A percentile compares a stretch with the other conserved stretches of the same genome.
phyloP scores from a whole-genome alignment of 75 land plant species.

The Selaginella tamariscina region DNA sequence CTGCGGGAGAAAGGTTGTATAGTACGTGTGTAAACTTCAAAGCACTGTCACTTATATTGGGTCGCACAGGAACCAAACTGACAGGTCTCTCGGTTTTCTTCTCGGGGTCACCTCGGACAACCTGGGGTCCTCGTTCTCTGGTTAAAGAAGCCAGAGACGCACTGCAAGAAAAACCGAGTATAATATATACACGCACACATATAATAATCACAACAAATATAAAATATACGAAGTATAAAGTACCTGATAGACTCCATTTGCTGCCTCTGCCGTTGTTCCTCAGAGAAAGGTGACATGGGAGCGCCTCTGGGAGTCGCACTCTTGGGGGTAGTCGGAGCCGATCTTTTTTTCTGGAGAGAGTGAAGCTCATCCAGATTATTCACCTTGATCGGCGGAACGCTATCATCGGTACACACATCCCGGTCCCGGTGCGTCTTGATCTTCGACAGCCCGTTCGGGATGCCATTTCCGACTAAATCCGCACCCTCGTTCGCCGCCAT shows the following conservation, averaged over 20 bases:
- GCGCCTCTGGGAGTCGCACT: neutral
- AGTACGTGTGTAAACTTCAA: conserved; percentile 86
- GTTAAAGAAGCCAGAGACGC: conserved; percentile 78
- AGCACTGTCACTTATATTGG: conserved; percentile 54
- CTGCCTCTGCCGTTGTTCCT: conserved; percentile 50
- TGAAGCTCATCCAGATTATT: conserved; percentile 74
- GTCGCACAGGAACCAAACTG: conserved; percentile 15
- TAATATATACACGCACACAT: neutral
- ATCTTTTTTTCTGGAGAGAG: conserved; percentile 66
- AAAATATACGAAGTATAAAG: neutral
- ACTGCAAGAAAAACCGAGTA: conserved; percentile 24
- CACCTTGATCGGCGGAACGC: conserved; percentile 52
- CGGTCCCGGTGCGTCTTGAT: conserved; percentile 16
- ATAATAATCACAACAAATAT: neutral
- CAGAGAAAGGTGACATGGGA: conserved; percentile 24
- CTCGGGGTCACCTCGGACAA: conserved; percentile 66
- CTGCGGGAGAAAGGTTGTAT: conserved; percentile 81
- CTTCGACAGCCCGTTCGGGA: conserved; percentile 18
- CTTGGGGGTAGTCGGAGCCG: conserved; percentile 44
- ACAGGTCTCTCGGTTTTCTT: conserved; percentile 23
- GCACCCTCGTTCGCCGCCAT: neutral
- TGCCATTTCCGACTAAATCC: neutral
- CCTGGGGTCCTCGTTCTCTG: conserved; percentile 74
- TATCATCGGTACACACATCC: conserved; percentile 58
- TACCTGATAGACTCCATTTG: conserved; percentile 89